Base-by-base conservation (phyloP, 2,329 filamentous ascomycete genomes). In the Cladophialophora exuberans region DNA sequence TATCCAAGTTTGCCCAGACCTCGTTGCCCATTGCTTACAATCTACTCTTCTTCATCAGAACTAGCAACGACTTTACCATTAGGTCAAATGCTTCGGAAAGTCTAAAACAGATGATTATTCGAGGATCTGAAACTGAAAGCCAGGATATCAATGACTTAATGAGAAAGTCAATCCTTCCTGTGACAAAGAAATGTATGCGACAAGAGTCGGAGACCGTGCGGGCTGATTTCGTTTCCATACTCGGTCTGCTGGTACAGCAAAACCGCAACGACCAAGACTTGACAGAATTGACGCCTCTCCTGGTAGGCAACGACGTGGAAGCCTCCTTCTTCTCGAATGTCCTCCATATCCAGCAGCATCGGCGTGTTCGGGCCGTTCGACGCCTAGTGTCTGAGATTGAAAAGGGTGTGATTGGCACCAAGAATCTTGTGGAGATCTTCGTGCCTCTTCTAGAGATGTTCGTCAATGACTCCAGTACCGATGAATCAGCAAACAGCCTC, bases 371-470 rank as follows among this genome's bases (percentile, higher is more conserved):
- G 63, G 92, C 94, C 2, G 76, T 99, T 31, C 85, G 89, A 56
- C 81, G 90, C 53, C 78, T 99, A 10, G 85, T 88, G 52, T 76
- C 80, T 6, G 86, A 87, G 59, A 89, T 89, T 52, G 71, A 77
- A 7, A 79, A 80, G 52, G 79, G 82, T 10, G 79, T 83, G 44
- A 76, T 99, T 56, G 82, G 82, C 58, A 88, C 89, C 65, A 84
- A 84, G 48, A 96, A 96, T 65, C 80, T 96, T 60, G 86, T 87
- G 55, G 87, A 93, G 15, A 88, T 97, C 66, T 90, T 97, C 67
- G 83, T 99, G 35, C 95, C 94, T 0, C 78, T 99, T 17, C 79
- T 97, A 7, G 94, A 99, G 68, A 92, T 97, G 68, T 97, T 97
- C 67, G 87, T 97, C 20, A 93, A 96, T 67, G 88, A 91, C 55